Evolutionary conservation across 495 filamentous ascomycete species (phyloP).

Genomic region (Halenospora varia): DNA sequence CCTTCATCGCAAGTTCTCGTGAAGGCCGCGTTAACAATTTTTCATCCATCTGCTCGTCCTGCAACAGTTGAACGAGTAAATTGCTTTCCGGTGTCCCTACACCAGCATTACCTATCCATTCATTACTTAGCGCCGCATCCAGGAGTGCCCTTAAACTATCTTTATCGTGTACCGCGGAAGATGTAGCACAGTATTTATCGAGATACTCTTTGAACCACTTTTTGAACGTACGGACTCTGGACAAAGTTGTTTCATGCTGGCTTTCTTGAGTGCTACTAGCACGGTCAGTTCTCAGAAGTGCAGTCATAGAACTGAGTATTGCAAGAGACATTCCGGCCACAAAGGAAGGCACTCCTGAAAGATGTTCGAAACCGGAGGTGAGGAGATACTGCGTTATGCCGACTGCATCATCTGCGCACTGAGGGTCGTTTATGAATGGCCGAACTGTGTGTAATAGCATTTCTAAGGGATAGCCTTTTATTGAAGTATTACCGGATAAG

Average conservation of each 20-base stretch:
- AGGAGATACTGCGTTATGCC: constrained; percentile 86
- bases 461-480: constrained; percentile 80
- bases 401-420: constrained; percentile 89
- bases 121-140: constrained; percentile 54
- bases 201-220: constrained; percentile 69
- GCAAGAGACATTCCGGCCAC: constrained; percentile 73
- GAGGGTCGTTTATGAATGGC: constrained; percentile 71
- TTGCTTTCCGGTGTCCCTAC: constrained; percentile 63
- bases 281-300: constrained; percentile 66
- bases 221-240: constrained; percentile 61
- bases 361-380: constrained; percentile 58
- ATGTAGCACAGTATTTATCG: constrained; percentile 13
- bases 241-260: constrained; percentile 66
- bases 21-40: constrained; percentile 65
- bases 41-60: constrained; percentile 57
- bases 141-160: constrained; percentile 61
- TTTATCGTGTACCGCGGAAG: constrained; percentile 40
- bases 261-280: constrained; percentile 68
- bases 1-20: constrained; percentile 62
- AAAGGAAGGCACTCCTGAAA: constrained; percentile 64
- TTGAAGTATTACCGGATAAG: constrained; percentile 65
- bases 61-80: constrained; percentile 68
- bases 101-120: constrained; percentile 53
- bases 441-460: constrained; percentile 82
- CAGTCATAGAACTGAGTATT: constrained; percentile 66